phyloP scores from a whole-genome alignment of 2,329 filamentous ascomycete species.

The Sporothrix brunneoviolacea region DNA sequence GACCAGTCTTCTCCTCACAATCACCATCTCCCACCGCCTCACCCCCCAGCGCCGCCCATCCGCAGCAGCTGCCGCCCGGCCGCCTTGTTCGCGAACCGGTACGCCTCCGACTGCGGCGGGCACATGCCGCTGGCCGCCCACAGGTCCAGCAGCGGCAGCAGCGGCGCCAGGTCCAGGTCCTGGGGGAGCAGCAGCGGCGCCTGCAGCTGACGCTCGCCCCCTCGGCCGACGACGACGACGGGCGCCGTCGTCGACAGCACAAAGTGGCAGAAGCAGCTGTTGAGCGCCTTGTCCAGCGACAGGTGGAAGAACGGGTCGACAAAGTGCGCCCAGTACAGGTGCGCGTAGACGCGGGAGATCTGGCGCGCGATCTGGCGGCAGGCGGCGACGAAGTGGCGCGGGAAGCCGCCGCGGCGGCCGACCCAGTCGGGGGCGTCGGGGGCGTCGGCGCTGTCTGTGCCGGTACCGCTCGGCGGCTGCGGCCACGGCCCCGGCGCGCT shows the following conservation, averaged over 20 bases:
- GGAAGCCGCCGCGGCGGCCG: constrained; percentile 87
- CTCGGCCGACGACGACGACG: no score
- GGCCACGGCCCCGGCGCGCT: no score
- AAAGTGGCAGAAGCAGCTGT: constrained; percentile 83
- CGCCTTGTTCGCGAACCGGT: constrained; percentile 60
- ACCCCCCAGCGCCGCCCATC: no score
- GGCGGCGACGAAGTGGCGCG: constrained; percentile 77
- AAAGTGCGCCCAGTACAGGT: constrained; percentile 96
- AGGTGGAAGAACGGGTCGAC: constrained; percentile 76
- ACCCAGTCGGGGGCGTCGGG: constrained; percentile 52
- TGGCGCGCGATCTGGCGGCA: constrained; percentile 93
- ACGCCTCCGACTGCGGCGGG: constrained; percentile 64
- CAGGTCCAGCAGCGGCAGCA: constrained; percentile 88
- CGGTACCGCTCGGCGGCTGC: constrained; percentile 43
- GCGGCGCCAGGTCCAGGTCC: constrained; percentile 88
- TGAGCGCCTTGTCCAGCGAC: constrained; percentile 71
- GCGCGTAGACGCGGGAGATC: constrained; percentile 97
- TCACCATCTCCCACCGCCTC: no score
- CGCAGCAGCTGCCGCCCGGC: no score
- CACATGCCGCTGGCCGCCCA: constrained; percentile 87
- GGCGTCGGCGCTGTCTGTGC: neutral
- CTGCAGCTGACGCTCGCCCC: no score
- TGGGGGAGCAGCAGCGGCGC: constrained; percentile 77
- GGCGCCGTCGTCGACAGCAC: constrained; percentile 74
- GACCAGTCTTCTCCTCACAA: no score